Base-by-base conservation (phyloP, 176 grass and related monocot species). In the Oryza nivara region DNA sequence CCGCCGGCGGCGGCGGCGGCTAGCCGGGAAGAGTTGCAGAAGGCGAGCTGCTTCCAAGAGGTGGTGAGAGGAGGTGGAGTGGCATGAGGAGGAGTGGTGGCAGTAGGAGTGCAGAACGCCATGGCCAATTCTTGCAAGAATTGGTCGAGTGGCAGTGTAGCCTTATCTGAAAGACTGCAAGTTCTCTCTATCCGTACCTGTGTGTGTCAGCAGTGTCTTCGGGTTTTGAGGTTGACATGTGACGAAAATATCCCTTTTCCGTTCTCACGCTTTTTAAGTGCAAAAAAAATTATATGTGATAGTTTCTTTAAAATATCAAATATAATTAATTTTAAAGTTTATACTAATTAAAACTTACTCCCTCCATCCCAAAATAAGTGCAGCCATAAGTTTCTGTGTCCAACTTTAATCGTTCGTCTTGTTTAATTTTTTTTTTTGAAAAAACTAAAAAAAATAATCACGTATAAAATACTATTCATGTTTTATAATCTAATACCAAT, bases 41-140 rank as follows among this genome's bases (percentile, higher is more conserved):
- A 51, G 45, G 66, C 9, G 74, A 65, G 45, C 4, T 69, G 87
- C 90, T 80, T 92, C 70, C 47, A 54, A 70, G 82, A 78, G 66
- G 43, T 83, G 1, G 65, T 7, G 17, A 30, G 70, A 61, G 82
- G 74, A 61, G 71, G 11, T 12, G 68, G 79, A 63, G 72, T 54
- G 77, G 30, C 80, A 22, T 70, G 68, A 15, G 66, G 68, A 15
- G 66, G 54, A 7, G 81, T 32, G 83, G 88, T 70, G 46, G 82
- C 65, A 34, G 74, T 22, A 32, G 82, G 74, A 32, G 83, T 44
- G 15, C 60, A 63, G 78, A 79, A 82, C 13, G 82, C 70, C 92
- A 86, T 94, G 56, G 65, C 72, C 30, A 25, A 6, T 32, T 71
- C 74, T 81, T 45, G 71, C 23, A 13, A 14, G 30, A 54, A 56